Base-by-base conservation (phyloP, 208 protist species). In the Acanthamoeba castellanii region DNA sequence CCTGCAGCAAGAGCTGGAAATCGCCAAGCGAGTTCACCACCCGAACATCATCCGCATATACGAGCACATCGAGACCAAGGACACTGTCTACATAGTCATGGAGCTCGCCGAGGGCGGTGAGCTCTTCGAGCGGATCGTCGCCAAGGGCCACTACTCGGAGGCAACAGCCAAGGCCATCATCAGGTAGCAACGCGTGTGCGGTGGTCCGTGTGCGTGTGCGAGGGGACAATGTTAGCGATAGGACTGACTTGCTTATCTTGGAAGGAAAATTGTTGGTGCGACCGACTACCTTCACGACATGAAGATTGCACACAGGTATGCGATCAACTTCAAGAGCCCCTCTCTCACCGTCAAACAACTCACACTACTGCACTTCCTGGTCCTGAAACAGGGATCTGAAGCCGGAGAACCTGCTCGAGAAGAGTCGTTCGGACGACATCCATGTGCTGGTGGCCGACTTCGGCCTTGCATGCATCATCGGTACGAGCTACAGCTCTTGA, bases 61-160 rank as follows among this genome's bases (percentile, higher is more conserved):
- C 11, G 72, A 81, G 42, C 30, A 50, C 34, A 47, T 81, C 72
- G 72, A 81, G 72, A 81, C 72, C 32, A 81, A 47, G 34, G 42
- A 37, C 72, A 42, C 50, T 34, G 25, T 47, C 34, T 81, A 81
- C 72, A 50, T 81, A 0, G 72, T 81, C 32, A 81, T 81, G 72
- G 72, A 81, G 34, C 72, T 81, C 2, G 72, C 72, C 11, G 13
- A 81, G 22, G 72, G 72, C 5, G 97, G 97, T 22, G 97, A 98
- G 84, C 88, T 98, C 13, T 97, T 97, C 78, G 96, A 98, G 78
- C 93, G 94, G 30, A 97, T 98, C 82, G 72, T 97, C 30, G 90
- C 97, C 30, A 95, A 84, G 78, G 97, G 97, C 20, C 45, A 93
- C 45, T 98, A 97, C 89, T 96, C 97, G 32, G 97, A 98, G 72